These are phyloP conservation scores for Lasiodiplodia citricola DNA, from an alignment of 2,329 filamentous ascomycete genomes.

Conservation along the genomic window DNA sequence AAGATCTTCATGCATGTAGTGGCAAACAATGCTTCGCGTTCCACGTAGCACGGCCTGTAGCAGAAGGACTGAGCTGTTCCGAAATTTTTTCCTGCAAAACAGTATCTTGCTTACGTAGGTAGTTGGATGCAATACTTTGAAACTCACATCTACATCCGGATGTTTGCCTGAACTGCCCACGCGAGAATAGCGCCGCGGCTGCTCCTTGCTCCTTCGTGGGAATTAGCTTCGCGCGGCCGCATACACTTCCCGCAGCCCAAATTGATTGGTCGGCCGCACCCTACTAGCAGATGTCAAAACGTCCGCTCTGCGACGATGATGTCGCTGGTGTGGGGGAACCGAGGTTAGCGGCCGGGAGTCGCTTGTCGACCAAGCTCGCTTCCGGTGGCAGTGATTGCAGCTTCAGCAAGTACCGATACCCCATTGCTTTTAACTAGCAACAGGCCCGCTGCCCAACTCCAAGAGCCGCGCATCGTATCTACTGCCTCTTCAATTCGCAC, in stretches of 20 bases:
- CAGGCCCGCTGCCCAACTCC: slow-evolving; percentile 21
- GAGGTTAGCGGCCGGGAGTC: slow-evolving; percentile 14
- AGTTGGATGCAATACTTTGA: too few species aligned
- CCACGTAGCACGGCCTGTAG: not conserved
- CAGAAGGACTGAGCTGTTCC: too few species aligned
- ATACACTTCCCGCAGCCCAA: not conserved
- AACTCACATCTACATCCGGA: too few species aligned
- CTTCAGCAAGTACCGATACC: not conserved
- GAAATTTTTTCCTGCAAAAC: too few species aligned
- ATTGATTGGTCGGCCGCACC: not conserved
- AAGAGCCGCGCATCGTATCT: slow-evolving; percentile 14
- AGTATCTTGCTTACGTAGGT: too few species aligned
- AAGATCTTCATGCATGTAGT: not conserved
- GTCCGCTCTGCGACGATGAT: not conserved
- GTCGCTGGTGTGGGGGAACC: slow-evolving; percentile 12
- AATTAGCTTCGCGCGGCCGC: not conserved
- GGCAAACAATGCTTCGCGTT: not conserved
- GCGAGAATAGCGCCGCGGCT: too few species aligned
- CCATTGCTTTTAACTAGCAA: slow-evolving; percentile 12
- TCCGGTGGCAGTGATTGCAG: not conserved
- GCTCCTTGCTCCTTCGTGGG: not conserved
- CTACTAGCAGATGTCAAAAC: not conserved
- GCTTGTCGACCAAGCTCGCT: slow-evolving; percentile 5
- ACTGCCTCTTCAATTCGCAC: slow-evolving; percentile 8
- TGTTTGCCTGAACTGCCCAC: too few species aligned